Base-by-base conservation (phyloP, 805 yeast genomes). In the Yarrowia deformans region DNA sequence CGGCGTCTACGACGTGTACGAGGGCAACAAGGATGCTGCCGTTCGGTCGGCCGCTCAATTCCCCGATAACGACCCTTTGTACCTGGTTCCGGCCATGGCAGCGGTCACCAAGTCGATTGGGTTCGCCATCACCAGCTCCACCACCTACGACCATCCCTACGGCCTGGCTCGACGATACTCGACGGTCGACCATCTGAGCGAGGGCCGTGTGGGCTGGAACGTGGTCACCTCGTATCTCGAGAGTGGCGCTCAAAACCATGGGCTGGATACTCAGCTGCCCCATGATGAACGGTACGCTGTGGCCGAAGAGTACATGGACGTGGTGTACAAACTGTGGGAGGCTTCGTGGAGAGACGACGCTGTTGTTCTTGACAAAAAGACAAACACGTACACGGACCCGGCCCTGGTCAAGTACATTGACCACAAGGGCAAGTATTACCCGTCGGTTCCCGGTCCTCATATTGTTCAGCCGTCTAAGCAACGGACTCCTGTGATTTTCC, bases 131-230 rank as follows among this genome's bases (percentile, higher is more conserved):
- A 82, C 84, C 1, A 80, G 79, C 66, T 77, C 81, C 23, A 82
- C 84, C 3, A 77, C 83, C 35, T 78, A 81, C 68, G 85, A 82
- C 61, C 79, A 78, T 37, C 84, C 84, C 0, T 79, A 77, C 56
- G 80, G 79, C 69, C 77, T 82, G 67, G 81, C 83, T 6, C 75
- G 84, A 72, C 75, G 84, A 67, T 72, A 82, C 70, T 83, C 84
- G 13, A 81, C 85, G 0, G 74, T 82, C 61, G 85, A 82, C 70
- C 83, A 81, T 70, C 75, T 81, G 48, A 77, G 82, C 8, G 75
- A 75, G 9, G 85, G 84, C 5, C 76, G 85, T 70, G 73, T 82
- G 64, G 85, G 84, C 18, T 82, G 85, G 85, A 82, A 82, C 71
- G 78, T 82, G n/a, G 84, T 82, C 37, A 78, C 83, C 8, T 79